These are phyloP conservation scores for Lecanicillium sp. DNA, from an alignment of 2,329 filamentous ascomycete species.

Conservation along the genomic window DNA sequence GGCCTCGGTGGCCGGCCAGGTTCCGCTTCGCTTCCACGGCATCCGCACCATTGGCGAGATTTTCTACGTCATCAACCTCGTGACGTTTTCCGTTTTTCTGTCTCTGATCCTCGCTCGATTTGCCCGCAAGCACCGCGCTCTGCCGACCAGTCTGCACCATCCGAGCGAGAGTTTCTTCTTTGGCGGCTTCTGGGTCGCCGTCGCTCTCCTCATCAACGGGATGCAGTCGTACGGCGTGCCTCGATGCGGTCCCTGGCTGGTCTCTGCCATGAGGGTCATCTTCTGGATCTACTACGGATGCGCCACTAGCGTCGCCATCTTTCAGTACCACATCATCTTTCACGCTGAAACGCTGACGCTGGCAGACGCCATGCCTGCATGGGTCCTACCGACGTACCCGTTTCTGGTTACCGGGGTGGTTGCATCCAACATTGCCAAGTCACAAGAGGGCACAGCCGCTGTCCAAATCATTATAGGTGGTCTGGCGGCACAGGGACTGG, in stretches of 20 bases:
- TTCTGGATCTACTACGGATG: constrained; percentile 45
- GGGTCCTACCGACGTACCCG: constrained; percentile 50
- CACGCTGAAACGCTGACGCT: constrained; percentile 35
- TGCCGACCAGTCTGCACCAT: constrained; percentile 54
- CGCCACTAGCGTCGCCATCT: constrained; percentile 20
- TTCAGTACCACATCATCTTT: constrained; percentile 26
- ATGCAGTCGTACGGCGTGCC: constrained; percentile 53
- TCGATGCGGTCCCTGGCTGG: constrained; percentile 42
- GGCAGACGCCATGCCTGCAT: constrained; percentile 47
- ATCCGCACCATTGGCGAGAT: constrained; percentile 39
- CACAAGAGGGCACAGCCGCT: constrained; percentile 38
- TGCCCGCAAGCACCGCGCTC: constrained; percentile 51
- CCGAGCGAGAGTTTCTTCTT: constrained; percentile 61
- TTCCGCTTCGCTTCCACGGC: constrained; percentile 39
- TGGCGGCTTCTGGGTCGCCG: constrained; percentile 53
- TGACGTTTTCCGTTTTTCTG: constrained; percentile 43
- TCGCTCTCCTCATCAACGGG: constrained; percentile 59
- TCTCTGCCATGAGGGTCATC: constrained; percentile 37
- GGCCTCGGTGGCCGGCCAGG: constrained; percentile 21
- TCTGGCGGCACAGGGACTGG: constrained; percentile 46
- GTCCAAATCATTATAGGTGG: constrained; percentile 47
- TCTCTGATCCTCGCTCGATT: constrained; percentile 52
- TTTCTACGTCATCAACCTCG: constrained; percentile 42
- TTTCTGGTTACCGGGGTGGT: constrained; percentile 49
- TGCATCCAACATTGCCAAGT: constrained; percentile 39